Evolutionary conservation across 2,329 filamentous ascomycete genomes (phyloP), one percentile per base, ranked within the genome.

Genomic region (Aquanectria penicillioides): DNA sequence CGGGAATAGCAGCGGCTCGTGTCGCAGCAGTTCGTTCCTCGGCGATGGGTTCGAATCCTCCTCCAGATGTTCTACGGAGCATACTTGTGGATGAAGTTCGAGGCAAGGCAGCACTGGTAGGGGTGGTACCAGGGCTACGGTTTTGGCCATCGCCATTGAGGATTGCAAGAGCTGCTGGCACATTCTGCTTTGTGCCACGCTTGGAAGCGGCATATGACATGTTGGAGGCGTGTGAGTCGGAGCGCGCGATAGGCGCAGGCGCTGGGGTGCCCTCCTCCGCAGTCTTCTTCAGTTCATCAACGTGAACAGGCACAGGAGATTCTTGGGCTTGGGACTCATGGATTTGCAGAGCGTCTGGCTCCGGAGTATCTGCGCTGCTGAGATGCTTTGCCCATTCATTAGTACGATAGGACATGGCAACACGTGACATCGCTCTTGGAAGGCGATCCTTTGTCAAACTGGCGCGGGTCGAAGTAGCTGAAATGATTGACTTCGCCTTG

Each of bases 331-430:
- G 49, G 6, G 56, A 46, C 66, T 82, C 74, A 62, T 82, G 70
- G 4, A 86, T 71, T 20, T 84, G 80, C 11, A 91, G 73, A 2
- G 87, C 83, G 7, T 92, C 89, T 1, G 84, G 75, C 43, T 88
- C 84, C 1, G 93, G 93, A 5, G 80, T 78, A 13, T 97, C 94
- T 6, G 94, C 93, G 36, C 85, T 80, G 62, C 88, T 87, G 10
- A 97, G 81, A 73, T 97, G 93, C 74, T 97, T 97, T 0, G 93
- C 93, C 94, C 94, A 98, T 77, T 98, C 94, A 64, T 97, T 97
- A 2, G 93, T 97, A 56, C 94, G 87, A 71, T 95, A 97, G 0
- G 90, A 91, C 73, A 92, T 80, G 2, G 93, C 90, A 8, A 97
- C 85, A 60, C 86, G 89, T 1, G 93, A 95, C 28, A 93, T 76